phyloP scores from a whole-genome alignment of 106 monocot genomes.

The Agapanthus africanus region DNA sequence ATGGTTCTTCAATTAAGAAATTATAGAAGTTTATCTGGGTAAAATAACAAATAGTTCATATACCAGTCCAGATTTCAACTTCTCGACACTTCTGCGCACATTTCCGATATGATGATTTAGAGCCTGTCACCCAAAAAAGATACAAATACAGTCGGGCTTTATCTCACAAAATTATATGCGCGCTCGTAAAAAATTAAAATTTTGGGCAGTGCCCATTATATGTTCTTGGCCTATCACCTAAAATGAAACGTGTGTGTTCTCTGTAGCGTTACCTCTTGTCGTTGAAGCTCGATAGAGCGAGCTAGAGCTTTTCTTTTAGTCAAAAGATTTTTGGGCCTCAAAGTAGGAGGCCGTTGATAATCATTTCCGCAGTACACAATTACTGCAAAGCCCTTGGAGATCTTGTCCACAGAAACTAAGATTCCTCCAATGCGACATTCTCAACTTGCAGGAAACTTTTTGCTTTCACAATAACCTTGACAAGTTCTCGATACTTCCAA shows the following conservation, averaged over 20 bases:
- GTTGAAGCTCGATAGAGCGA: slow-evolving; percentile 89
- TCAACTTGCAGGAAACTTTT: slow-evolving; percentile 68
- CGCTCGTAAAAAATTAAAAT: too few species aligned
- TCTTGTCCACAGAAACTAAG: slow-evolving; percentile 91
- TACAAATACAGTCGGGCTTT: too few species aligned
- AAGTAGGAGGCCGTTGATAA: slow-evolving; percentile 51
- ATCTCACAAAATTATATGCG: too few species aligned
- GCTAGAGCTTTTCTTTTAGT: slow-evolving; percentile 94
- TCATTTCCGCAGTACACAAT: slow-evolving; percentile 82
- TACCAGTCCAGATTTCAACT: slow-evolving; percentile 80
- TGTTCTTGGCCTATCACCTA: too few species aligned
- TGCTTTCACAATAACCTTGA: slow-evolving; percentile 79
- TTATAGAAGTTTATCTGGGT: too few species aligned
- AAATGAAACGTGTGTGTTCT: too few species aligned
- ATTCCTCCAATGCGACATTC: slow-evolving; percentile 76
- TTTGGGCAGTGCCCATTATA: too few species aligned
- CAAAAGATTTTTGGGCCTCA: slow-evolving; percentile 91
- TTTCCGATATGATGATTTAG: slow-evolving; percentile 51
- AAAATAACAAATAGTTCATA: too few species aligned
- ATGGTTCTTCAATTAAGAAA: too few species aligned
- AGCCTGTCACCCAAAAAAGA: slow-evolving; percentile 52
- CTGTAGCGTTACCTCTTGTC: slow-evolving; percentile 80
- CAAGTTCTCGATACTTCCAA: slow-evolving; percentile 94
- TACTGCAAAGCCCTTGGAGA: slow-evolving; percentile 89
- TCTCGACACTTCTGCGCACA: slow-evolving; percentile 47